phyloP scores from a whole-genome alignment of 208 protist species.

The Acanthamoeba castellanii region DNA sequence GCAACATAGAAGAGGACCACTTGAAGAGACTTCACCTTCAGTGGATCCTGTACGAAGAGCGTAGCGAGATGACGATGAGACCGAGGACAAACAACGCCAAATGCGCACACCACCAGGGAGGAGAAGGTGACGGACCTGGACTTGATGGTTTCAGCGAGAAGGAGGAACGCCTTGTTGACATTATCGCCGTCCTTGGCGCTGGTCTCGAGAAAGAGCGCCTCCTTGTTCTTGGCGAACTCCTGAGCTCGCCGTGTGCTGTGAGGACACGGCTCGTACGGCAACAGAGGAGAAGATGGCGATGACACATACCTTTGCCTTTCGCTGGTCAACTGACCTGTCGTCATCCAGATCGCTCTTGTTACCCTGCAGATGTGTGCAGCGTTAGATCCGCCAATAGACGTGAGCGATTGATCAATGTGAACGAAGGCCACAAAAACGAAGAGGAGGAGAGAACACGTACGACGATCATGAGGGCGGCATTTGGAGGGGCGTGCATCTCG shows the following conservation, averaged over 20 bases:
- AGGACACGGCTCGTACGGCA: not conserved
- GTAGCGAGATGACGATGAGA: not conserved
- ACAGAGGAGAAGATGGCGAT: not conserved
- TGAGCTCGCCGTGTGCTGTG: not conserved
- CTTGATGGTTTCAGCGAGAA: constrained; percentile 63
- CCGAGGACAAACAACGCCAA: not conserved
- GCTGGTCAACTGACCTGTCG: constrained; percentile 24
- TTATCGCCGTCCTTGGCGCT: constrained; percentile 72
- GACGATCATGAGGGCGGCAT: constrained; percentile 63
- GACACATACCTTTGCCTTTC: not conserved
- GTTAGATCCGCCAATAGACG: not conserved
- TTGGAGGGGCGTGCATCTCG: constrained; percentile 46
- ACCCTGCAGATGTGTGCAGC: not conserved
- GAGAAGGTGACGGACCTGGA: not conserved
- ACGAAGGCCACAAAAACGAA: not conserved
- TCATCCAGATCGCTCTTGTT: constrained; percentile 37
- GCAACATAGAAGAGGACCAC: no score
- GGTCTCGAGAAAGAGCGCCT: constrained; percentile 68
- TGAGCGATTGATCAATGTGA: not conserved
- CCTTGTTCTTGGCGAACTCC: constrained; percentile 61
- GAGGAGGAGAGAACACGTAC: not conserved
- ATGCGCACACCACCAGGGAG: not conserved
- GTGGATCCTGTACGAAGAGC: not conserved
- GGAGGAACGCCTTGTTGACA: constrained; percentile 68
- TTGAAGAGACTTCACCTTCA: not conserved